Evolutionary conservation across 257 asterid species (phyloP).

Genomic region (Voacanga thouarsii): DNA sequence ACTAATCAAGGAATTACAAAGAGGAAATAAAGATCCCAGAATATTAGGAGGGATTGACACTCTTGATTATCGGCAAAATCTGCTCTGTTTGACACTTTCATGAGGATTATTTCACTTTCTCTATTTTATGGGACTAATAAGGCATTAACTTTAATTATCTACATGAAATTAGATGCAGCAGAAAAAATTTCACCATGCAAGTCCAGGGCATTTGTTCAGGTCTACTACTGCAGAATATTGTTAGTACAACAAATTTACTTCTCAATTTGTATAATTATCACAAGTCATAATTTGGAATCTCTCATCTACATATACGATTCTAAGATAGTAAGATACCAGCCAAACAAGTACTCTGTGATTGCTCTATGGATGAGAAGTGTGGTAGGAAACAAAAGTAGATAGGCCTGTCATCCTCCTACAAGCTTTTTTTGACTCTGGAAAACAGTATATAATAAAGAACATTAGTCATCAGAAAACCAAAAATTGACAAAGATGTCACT

Average conservation of each 20-base stretch:
- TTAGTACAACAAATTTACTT: not conserved
- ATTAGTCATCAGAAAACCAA: not conserved
- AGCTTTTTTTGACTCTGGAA: conserved; percentile 43
- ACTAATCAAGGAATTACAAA: too few relatives aligned
- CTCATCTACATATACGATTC: not conserved
- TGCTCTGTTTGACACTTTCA: too few relatives aligned
- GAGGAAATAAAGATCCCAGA: too few relatives aligned
- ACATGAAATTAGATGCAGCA: not conserved
- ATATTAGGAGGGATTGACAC: too few relatives aligned
- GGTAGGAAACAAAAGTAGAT: conserved; percentile 61
- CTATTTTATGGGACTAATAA: too few relatives aligned
- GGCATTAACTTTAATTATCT: too few relatives aligned
- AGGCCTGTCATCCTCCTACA: conserved; percentile 51
- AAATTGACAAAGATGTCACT: not conserved
- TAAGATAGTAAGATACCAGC: conserved; percentile 54
- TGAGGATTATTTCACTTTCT: too few relatives aligned
- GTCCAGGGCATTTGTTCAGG: not conserved
- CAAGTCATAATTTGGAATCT: not conserved
- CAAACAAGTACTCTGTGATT: conserved; percentile 74
- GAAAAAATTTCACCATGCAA: not conserved
- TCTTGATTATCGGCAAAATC: too few relatives aligned
- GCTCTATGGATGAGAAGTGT: conserved; percentile 95
- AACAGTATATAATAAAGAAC: conserved; percentile 1
- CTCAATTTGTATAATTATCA: not conserved
- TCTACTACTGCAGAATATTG: not conserved